These are phyloP conservation scores for Gossypium australe DNA, from an alignment of 345 rosid genomes.

Conservation along the genomic window DNA sequence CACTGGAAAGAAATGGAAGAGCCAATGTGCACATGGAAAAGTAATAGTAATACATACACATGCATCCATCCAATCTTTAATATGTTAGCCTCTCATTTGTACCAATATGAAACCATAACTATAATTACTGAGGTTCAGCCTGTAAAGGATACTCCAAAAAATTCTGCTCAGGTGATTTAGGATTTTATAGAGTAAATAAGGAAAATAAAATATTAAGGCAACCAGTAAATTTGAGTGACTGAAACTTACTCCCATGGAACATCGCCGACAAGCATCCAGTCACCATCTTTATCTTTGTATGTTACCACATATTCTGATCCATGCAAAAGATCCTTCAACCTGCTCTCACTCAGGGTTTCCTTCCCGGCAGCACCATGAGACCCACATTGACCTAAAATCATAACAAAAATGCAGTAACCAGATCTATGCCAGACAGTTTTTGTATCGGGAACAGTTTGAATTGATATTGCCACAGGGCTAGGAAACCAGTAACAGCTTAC, in stretches of 20 bases:
- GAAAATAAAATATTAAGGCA: background rate
- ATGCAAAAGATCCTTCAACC: constrained; percentile 69
- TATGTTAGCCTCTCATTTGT: background rate
- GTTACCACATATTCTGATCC: constrained; percentile 90
- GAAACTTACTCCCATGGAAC: constrained; percentile 95
- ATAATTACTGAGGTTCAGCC: background rate
- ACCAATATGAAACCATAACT: background rate
- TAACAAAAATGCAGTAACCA: constrained; percentile 11
- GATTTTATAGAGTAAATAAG: background rate
- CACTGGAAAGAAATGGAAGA: background rate
- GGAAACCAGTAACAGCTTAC: constrained; percentile 36
- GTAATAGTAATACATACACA: background rate
- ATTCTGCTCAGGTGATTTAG: background rate
- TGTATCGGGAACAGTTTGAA: no score
- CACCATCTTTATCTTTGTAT: constrained; percentile 87
- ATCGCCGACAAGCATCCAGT: constrained; percentile 97
- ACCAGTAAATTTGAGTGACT: background rate
- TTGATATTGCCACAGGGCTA: background rate
- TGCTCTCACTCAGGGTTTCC: constrained; percentile 66
- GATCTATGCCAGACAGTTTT: background rate
- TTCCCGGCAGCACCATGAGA: constrained; percentile 51
- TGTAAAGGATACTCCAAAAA: background rate
- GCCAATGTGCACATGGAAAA: background rate
- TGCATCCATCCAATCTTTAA: background rate
- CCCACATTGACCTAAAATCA: constrained; percentile 66